Conservation (phyloP, 441 rosid genomes). For the Pelargonium australe region DNA sequence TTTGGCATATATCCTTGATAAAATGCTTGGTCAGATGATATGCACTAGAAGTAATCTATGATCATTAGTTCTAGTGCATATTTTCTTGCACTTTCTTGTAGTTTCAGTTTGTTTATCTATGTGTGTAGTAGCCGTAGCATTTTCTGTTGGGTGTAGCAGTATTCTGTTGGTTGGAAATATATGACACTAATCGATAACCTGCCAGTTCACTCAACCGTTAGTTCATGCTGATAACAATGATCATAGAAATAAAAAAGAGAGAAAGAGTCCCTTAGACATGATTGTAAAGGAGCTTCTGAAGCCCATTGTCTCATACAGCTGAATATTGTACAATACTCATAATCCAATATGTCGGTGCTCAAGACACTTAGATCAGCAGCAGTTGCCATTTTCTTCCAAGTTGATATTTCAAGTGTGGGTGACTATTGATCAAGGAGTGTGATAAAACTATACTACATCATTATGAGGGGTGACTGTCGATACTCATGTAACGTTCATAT, state of each 20-base stretch:
- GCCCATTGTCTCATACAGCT: neutral
- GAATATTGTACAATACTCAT: neutral
- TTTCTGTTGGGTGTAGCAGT: neutral
- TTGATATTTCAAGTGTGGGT: conserved; percentile 1
- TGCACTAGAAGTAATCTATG: neutral
- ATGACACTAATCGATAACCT: conserved; percentile 7
- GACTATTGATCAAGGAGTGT: neutral
- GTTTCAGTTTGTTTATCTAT: neutral
- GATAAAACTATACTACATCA: too few species aligned
- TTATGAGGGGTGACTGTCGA: too few species aligned
- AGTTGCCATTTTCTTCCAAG: neutral
- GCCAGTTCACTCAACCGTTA: neutral
- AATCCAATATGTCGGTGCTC: neutral
- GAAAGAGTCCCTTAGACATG: neutral
- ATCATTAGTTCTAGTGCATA: conserved; percentile 8
- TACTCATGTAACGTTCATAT: too few species aligned
- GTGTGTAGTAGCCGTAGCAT: neutral
- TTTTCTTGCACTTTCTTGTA: neutral
- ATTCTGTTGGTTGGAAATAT: neutral
- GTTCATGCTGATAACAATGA: neutral
- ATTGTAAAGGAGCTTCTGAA: neutral
- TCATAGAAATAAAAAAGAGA: neutral
- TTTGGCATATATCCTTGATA: neutral
- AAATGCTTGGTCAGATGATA: neutral
- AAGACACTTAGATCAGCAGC: neutral